A percentile compares a stretch with the other conserved stretches of the same genome.
Evolutionary conservation across 2,329 filamentous ascomycete genomes (phyloP).

Genomic region (Colletotrichum chrysophilum): DNA sequence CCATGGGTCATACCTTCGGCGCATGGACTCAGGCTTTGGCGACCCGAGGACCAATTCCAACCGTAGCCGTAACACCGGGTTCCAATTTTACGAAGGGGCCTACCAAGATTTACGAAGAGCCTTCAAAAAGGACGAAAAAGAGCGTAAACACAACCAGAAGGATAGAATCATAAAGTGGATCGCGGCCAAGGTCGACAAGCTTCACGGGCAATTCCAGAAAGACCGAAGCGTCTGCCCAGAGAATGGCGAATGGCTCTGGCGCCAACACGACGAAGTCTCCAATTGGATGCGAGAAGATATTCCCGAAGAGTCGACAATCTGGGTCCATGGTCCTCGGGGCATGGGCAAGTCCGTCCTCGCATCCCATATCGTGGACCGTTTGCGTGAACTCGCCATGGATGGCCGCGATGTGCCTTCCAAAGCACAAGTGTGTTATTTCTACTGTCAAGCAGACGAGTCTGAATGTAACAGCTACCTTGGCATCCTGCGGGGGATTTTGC

Average conservation of each 20-base stretch:
- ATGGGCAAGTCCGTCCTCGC: conserved; percentile 47
- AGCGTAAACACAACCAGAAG: neutral
- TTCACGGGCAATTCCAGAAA: neutral
- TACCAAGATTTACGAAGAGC: neutral
- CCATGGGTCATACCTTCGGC: too few relatives aligned
- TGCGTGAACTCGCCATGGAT: too few relatives aligned
- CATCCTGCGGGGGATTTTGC: too few relatives aligned
- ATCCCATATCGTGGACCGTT: too few relatives aligned
- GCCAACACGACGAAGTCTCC: neutral
- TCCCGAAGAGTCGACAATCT: conserved; percentile 29
- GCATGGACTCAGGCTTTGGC: neutral
- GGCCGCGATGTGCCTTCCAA: too few relatives aligned
- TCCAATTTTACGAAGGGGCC: neutral
- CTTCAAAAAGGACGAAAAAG: neutral
- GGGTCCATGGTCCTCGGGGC: conserved; percentile 37
- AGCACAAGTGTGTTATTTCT: too few relatives aligned
- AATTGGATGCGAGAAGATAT: conserved; percentile 22
- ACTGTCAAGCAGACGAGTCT: too few relatives aligned
- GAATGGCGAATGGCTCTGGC: conserved; percentile 12
- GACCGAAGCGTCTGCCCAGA: neutral
- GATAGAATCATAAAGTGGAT: too few relatives aligned
- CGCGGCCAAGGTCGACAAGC: too few relatives aligned
- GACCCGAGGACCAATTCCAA: neutral
- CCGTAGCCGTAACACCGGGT: neutral
- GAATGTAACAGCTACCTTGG: too few relatives aligned